phyloP scores from a whole-genome alignment of 768 basidiomycete genomes.

The Trametes meyenii region DNA sequence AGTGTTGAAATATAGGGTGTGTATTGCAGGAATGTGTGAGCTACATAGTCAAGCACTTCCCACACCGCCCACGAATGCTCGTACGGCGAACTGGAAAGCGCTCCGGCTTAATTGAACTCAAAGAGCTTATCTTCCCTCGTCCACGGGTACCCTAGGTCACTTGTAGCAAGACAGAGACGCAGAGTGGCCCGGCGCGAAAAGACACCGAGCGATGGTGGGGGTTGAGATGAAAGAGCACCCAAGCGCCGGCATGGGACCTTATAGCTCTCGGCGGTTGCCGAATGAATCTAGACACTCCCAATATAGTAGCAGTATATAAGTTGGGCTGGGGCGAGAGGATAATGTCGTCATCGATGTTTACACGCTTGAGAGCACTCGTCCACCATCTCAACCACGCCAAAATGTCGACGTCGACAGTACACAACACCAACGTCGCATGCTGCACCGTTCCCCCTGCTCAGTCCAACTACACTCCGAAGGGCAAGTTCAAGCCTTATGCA shows the following conservation, averaged over 20 bases:
- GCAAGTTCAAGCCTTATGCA: constrained; percentile 48
- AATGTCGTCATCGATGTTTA: constrained; percentile 32
- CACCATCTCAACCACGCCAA: constrained; percentile 44
- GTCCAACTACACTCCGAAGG: constrained; percentile 56
- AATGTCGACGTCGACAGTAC: constrained; percentile 39
- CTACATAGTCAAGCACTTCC: constrained; percentile 77
- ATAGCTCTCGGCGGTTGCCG: constrained; percentile 10
- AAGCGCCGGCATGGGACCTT: neutral
- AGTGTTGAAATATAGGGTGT: neutral
- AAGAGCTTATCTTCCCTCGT: constrained; percentile 43
- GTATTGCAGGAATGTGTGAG: constrained; percentile 50
- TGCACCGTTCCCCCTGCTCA: constrained; percentile 59
- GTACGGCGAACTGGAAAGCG: constrained; percentile 47
- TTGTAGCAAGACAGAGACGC: constrained; percentile 36
- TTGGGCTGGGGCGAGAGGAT: neutral
- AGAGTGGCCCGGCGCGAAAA: constrained; percentile 57
- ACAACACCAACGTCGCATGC: constrained; percentile 45
- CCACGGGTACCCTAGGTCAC: constrained; percentile 57
- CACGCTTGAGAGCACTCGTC: constrained; percentile 42
- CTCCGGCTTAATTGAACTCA: constrained; percentile 85
- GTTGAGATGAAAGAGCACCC: constrained; percentile 28
- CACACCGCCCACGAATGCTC: constrained; percentile 43
- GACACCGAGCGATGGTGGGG: constrained; percentile 44
- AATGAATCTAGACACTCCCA: neutral
- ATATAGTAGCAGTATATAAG: constrained; percentile 12